Base-by-base conservation (phyloP, 2,329 filamentous ascomycete species). In the Cadophora sp. region DNA sequence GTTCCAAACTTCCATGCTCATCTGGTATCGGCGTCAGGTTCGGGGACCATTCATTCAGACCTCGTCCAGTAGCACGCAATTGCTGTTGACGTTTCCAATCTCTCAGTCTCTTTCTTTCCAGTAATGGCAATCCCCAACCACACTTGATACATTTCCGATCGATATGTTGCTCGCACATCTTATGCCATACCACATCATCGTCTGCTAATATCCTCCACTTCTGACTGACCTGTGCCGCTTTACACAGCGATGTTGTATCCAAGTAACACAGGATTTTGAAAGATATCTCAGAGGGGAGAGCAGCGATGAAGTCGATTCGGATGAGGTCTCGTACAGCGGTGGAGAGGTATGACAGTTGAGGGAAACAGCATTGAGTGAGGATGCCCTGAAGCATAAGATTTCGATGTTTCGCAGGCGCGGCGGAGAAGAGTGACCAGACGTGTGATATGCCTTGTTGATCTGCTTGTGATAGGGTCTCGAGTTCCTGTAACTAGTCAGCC, bases 81-180 rank as follows among this genome's bases (percentile, higher is more conserved):
- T 94, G 90, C 73, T 93, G 94, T 76, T 96, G 91, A 69, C 92
- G 89, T 79, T 75, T 76, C 73, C 95, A 94, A 70, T 93, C 94
- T 71, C 92, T 88, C 70, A 99, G 81, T 74, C 92, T 87, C 80
- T 97, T 97, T 73, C 93, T 87, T 76, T 99, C 96, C 60, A 99
- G 82, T 65, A 97, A 81, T 18, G 96, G 96, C 68, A 99, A 80
- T 2, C 96, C 96, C 93, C 94, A 98, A 27, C 96, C 95, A 77
- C 96, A 99, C 77, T 96, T 97, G 67, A 89, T 94, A 79, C 94
- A 97, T 77, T 97, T 97, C 68, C 93, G 85, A 77, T 96, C 93
- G 73, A 97, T 96, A 78, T 97, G 94, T 77, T 98, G 95, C 79
- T 97, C 94, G 77, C 96, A 99, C 94, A 98, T 97, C 71, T 91